These are phyloP conservation scores for Thielaviopsis musarum DNA, from an alignment of 2,329 filamentous ascomycete species.

Conservation along the genomic window DNA sequence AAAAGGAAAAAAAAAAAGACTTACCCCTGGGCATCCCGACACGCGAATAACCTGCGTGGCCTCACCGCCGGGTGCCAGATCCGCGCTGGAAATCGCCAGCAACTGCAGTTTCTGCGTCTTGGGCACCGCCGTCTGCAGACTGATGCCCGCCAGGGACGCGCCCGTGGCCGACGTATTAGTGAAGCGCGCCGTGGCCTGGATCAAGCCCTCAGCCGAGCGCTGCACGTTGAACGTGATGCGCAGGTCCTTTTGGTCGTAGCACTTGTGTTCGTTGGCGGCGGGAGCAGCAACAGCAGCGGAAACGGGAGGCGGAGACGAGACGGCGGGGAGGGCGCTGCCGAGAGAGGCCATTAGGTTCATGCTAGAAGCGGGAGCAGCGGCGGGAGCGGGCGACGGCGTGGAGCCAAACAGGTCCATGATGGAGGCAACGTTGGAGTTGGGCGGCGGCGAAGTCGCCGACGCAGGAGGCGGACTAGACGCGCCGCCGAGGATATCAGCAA, in stretches of 20 bases:
- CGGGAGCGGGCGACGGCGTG: slow-evolving; percentile 22
- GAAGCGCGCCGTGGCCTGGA: slow-evolving; percentile 75
- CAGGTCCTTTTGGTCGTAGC: slow-evolving; percentile 76
- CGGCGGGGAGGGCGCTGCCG: slow-evolving; percentile 19
- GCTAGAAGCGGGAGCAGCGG: slow-evolving; percentile 20
- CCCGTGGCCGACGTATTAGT: slow-evolving; percentile 51
- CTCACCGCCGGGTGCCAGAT: slow-evolving; percentile 60
- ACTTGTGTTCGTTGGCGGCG: slow-evolving; percentile 42
- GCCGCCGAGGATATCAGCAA: slow-evolving; percentile 81
- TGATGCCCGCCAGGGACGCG: slow-evolving; percentile 52
- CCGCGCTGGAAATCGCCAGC: slow-evolving; percentile 69
- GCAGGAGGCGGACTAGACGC: slow-evolving; percentile 31
- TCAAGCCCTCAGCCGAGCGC: slow-evolving; percentile 58
- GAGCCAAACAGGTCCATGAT: slow-evolving; percentile 82
- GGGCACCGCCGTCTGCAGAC: slow-evolving; percentile 84
- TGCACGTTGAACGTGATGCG: slow-evolving; percentile 69
- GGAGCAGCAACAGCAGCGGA: slow-evolving; percentile 20
- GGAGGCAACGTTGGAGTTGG: slow-evolving; percentile 42
- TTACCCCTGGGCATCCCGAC: slow-evolving; percentile 70
- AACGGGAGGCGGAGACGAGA: slow-evolving; percentile 12
- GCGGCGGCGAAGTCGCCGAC: slow-evolving; percentile 27
- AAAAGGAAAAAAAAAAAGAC: slow-evolving; percentile 23
- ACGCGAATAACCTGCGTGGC: slow-evolving; percentile 87
- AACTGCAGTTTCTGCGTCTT: slow-evolving; percentile 92
- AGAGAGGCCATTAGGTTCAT: slow-evolving; percentile 32